Base-by-base conservation (phyloP, 1,284 basidiomycete species). In the Moniliophthora roreri region DNA sequence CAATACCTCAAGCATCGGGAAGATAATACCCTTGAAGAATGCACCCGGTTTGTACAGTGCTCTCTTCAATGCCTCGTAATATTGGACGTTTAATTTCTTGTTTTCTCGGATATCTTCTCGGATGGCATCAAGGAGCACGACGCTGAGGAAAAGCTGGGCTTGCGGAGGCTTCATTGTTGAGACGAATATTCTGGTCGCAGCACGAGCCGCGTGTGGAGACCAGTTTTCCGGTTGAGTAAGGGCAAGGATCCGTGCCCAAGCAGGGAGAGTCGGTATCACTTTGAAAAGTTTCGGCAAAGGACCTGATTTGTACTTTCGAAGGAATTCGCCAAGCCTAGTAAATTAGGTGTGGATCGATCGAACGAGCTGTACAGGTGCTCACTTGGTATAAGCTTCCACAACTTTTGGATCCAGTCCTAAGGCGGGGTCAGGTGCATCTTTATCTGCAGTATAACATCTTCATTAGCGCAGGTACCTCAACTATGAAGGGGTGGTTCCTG, bases 11-110 rank as follows among this genome's bases (percentile, higher is more conserved):
- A 96, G 84, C 63, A 99, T 78, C 1, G 97, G 97, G 70, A 99
- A 99, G 35, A 99, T 80, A 55, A 99, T 88, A 3, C 96, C 97
- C 71, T 99, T 99, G 81, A 99, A 99, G 69, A 98, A 98, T 1
- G 97, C 95, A 1, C 91, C 91, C 3, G 97, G 97, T 71, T 99
- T 99, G 72, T 96, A 99, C 55, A 99, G 72, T 9, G 93, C 84
- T 62, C 94, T 89, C 69, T 95, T 96, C 62, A 99, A 71, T 21
- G 89, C 87, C 66, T 96, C 93, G 65, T 97, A 99, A 59, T 95
- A 91, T 59, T 99, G 97, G 23, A 94, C 90, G 64, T 92, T 90
- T 46, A 98, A 78, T 66, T 95, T 98, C 60, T 91, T 89, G 69
- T 84, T 90, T 70, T 85, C 82, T 54, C 80, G 77, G 60, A 99